Base-by-base conservation (phyloP, 768 basidiomycete species). In the Russula lepida region DNA sequence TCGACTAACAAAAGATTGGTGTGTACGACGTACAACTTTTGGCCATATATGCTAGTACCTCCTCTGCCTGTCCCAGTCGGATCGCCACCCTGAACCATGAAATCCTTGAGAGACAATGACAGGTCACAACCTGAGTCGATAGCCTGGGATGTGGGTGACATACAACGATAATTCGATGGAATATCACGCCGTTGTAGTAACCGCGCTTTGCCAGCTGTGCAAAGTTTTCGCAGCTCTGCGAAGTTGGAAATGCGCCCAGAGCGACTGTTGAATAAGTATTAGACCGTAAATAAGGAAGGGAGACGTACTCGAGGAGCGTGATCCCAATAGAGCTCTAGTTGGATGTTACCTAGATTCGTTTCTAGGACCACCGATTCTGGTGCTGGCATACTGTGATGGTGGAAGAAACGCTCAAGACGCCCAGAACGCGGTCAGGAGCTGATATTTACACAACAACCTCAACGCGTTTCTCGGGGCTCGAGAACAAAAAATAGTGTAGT, bases 11-110 rank as follows among this genome's bases (percentile, higher is more conserved):
- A n/a, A 15, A 7, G 8, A 3, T 6, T 1, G 23, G 9, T 12
- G 17, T 53, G 35, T 37, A 37, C 3, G 4, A 79, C 85, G 62
- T 68, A 89, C 88, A 91, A 98, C 74, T 86, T 91, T 69, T 85
- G 87, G 47, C 89, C 92, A 68, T 89, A 92, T 64, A 92, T 91
- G 68, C 91, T 92, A 28, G 87, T 89, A 43, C 91, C 90, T 35
- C 95, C 95, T 68, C 90, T 77, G 28, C 95, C 95, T 1, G 95
- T 98, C 27, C 95, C 95, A 17, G 94, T 95, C 12, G 95, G 95
- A 71, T 95, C 94, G 44, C 95, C 95, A 30, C 83, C 86, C 76
- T 99, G 95, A 17, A 97, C 85, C 95, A 98, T 98, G 70, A 98
- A 98, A 71, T 95, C 94, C 88, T 95, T 68, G 8, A 51, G 51